phyloP scores from a whole-genome alignment of 352 stramenopile species.

The Globisporangium heterothallicum region DNA sequence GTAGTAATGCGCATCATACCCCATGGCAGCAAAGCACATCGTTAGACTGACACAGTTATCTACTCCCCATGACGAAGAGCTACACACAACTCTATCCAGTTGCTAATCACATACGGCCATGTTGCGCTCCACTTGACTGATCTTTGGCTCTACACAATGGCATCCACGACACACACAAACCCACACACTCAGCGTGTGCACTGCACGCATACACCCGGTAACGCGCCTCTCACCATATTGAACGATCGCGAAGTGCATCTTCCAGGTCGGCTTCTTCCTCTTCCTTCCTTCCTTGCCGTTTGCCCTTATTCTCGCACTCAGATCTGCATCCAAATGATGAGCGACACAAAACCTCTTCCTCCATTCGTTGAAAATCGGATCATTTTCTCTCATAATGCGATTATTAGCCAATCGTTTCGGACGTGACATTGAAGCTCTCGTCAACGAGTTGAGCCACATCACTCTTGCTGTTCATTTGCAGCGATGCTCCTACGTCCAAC shows the following conservation, averaged over 20 bases:
- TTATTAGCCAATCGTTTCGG: conserved; percentile 6
- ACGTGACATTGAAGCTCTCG: too few relatives aligned
- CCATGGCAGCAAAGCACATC: background rate
- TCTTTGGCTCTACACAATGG: conserved; percentile 52
- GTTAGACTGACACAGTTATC: background rate
- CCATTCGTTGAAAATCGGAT: too few relatives aligned
- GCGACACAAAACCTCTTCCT: too few relatives aligned
- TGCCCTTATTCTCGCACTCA: background rate
- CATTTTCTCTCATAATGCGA: too few relatives aligned
- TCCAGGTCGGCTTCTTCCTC: background rate
- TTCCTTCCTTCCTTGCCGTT: background rate
- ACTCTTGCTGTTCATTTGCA: too few relatives aligned
- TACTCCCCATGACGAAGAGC: too few relatives aligned
- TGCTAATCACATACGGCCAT: conserved; percentile 33
- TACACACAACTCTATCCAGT: background rate
- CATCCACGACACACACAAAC: background rate
- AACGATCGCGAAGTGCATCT: conserved; percentile 70
- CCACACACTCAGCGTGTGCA: background rate
- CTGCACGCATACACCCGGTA: background rate
- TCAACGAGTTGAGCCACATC: background rate
- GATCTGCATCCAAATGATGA: background rate
- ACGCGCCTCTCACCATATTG: conserved; percentile 54
- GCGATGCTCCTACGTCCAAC: too few relatives aligned
- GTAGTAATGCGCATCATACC: background rate
- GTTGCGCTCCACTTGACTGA: conserved; percentile 62